These are phyloP conservation scores for Teratosphaeria destructans DNA, from an alignment of 2,329 filamentous ascomycete genomes.

Conservation along the genomic window DNA sequence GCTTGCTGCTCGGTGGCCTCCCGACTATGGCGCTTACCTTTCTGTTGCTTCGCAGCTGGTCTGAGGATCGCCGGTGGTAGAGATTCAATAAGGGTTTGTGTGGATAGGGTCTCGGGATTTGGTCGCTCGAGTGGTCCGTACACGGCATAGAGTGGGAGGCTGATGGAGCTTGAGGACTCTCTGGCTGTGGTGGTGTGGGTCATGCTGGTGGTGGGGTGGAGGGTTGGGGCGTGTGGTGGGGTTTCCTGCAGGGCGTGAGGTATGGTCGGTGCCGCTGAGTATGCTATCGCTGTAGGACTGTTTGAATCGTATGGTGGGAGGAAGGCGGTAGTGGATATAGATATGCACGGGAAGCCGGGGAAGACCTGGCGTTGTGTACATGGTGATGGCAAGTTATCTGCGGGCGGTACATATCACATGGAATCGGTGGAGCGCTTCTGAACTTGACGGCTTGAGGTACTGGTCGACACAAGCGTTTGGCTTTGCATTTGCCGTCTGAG, in stretches of 20 bases:
- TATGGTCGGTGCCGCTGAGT: neutral
- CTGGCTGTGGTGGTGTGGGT: neutral
- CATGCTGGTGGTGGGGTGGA: neutral
- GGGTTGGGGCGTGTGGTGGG: neutral
- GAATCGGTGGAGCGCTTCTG: neutral
- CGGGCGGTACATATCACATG: neutral
- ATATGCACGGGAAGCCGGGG: neutral
- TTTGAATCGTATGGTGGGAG: neutral
- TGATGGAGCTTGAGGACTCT: neutral
- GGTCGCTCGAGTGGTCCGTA: neutral
- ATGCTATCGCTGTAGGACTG: neutral
- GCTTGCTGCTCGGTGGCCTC: neutral
- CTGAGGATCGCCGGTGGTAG: neutral
- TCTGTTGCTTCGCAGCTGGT: neutral
- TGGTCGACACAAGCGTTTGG: too few relatives aligned
- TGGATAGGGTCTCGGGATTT: neutral
- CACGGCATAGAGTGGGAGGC: neutral
- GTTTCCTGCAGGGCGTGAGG: neutral
- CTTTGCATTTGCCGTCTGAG: too few relatives aligned
- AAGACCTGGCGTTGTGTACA: constrained; percentile 1
- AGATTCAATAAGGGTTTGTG: neutral
- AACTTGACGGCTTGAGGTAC: too few relatives aligned
- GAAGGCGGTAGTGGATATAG: too few relatives aligned
- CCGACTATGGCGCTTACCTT: neutral
- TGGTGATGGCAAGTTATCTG: neutral